phyloP scores from a whole-genome alignment of 2,329 filamentous ascomycete species.

The Xylogone sp. region DNA sequence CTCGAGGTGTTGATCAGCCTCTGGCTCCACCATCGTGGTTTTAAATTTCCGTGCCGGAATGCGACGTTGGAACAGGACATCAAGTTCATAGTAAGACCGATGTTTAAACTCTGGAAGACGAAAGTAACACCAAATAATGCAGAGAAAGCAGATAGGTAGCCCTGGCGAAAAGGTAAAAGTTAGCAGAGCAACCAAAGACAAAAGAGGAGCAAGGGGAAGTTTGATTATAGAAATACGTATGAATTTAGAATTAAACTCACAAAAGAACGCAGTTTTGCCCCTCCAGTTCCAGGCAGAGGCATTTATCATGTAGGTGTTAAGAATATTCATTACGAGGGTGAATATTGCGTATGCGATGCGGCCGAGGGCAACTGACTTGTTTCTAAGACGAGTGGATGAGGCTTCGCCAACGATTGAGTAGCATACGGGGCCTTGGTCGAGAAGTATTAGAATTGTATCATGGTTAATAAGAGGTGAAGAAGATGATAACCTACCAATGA shows the following conservation, averaged over 20 bases:
- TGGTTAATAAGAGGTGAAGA: slow-evolving; percentile 44
- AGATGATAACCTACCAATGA: slow-evolving; percentile 52
- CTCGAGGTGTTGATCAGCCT: slow-evolving; percentile 24
- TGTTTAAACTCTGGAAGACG: slow-evolving; percentile 54
- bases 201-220: background rate
- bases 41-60: slow-evolving; percentile 34
- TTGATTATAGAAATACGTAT: background rate
- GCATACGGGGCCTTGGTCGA: slow-evolving; percentile 52
- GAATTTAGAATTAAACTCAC: slow-evolving; percentile 25
- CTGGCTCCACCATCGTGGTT: slow-evolving; percentile 49
- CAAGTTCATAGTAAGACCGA: slow-evolving; percentile 44
- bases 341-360: slow-evolving; percentile 65
- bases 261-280: slow-evolving; percentile 84
- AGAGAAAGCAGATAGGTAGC: slow-evolving; percentile 73
- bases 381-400: slow-evolving; percentile 56
- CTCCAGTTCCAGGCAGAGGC: slow-evolving; percentile 79
- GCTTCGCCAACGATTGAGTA: slow-evolving; percentile 65
- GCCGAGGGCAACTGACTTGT: slow-evolving; percentile 58
- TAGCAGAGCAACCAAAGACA: background rate
- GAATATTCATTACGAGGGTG: slow-evolving; percentile 70
- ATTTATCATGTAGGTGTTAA: slow-evolving; percentile 89
- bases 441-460: slow-evolving; percentile 28
- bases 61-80: slow-evolving; percentile 35
- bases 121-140: slow-evolving; percentile 69
- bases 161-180: slow-evolving; percentile 26